Evolutionary conservation across 1,284 basidiomycete genomes (phyloP).

Genomic region (Pterula multifida): DNA sequence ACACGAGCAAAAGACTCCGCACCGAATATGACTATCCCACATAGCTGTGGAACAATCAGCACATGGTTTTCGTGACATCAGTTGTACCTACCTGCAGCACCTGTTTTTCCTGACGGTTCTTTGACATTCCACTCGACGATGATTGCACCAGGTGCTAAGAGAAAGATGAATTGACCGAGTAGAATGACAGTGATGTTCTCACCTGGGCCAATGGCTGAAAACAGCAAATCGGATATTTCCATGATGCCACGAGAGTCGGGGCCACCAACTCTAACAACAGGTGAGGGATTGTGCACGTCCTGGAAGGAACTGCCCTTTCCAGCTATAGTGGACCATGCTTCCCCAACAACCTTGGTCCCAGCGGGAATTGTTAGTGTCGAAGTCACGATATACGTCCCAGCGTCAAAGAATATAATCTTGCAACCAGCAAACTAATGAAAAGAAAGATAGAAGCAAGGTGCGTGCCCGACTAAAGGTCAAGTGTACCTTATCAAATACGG

Average conservation of each 20-base stretch:
- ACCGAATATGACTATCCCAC: constrained; percentile 60
- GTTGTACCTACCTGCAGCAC: constrained; percentile 37
- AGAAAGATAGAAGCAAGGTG: background rate
- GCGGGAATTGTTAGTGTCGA: constrained; percentile 62
- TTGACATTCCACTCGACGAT: constrained; percentile 65
- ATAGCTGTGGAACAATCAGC: constrained; percentile 21
- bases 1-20: background rate
- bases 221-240: constrained; percentile 52
- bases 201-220: constrained; percentile 44
- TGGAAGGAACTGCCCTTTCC: constrained; percentile 50
- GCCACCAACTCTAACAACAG: constrained; percentile 30
- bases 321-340: constrained; percentile 67
- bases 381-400: constrained; percentile 61
- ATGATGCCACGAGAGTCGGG: constrained; percentile 32
- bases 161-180: background rate
- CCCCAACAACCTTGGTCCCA: constrained; percentile 60
- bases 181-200: background rate
- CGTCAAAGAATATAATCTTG: constrained; percentile 70
- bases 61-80: no score
- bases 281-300: constrained; percentile 37
- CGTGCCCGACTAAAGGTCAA: background rate
- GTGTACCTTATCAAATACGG: constrained; percentile 42
- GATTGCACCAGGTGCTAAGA: constrained; percentile 44
- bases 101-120: constrained; percentile 35
- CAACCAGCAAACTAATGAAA: constrained; percentile 41